Conservation (phyloP, 176 grass and related monocot genomes). For the Oryza longistaminata region DNA sequence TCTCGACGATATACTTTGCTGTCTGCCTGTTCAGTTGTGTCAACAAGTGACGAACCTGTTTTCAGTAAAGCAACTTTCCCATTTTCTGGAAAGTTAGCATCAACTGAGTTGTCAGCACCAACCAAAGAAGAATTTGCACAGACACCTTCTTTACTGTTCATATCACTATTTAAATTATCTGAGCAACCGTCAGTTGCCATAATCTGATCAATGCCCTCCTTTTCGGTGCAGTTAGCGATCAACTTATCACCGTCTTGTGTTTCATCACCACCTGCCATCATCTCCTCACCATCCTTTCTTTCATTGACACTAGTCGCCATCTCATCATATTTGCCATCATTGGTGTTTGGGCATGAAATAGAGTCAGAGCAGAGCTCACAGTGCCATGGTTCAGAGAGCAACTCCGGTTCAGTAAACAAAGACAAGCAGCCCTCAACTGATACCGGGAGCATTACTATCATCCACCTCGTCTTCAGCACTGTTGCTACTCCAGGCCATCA, state of each 20-base stretch:
- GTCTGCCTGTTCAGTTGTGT: slow-evolving; percentile 38
- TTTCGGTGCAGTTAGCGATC: slow-evolving; percentile 25
- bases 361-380: slow-evolving; percentile 53
- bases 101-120: slow-evolving; percentile 35
- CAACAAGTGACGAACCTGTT: not conserved
- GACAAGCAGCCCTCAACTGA: slow-evolving; percentile 82
- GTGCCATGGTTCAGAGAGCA: slow-evolving; percentile 72
- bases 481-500: slow-evolving; percentile 70
- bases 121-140: slow-evolving; percentile 34
- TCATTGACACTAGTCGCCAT: slow-evolving; percentile 38
- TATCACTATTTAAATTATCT: slow-evolving; percentile 34
- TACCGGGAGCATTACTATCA: slow-evolving; percentile 60
- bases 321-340: slow-evolving; percentile 19
- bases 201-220: slow-evolving; percentile 55
- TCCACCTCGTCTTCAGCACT: slow-evolving; percentile 78
- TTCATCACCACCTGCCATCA: slow-evolving; percentile 40
- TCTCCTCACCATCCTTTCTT: slow-evolving; percentile 41
- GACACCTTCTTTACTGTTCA: slow-evolving; percentile 25
- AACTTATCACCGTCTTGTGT: slow-evolving; percentile 30
- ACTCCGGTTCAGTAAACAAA: slow-evolving; percentile 80
- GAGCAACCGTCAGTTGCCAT: slow-evolving; percentile 42
- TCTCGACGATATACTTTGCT: slow-evolving; percentile 25
- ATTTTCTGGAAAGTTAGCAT: slow-evolving; percentile 16
- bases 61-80: slow-evolving; percentile 26
- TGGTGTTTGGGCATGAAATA: not conserved